Base-by-base conservation (phyloP, 805 yeast genomes). In the Wickerhamiella slavikovae region DNA sequence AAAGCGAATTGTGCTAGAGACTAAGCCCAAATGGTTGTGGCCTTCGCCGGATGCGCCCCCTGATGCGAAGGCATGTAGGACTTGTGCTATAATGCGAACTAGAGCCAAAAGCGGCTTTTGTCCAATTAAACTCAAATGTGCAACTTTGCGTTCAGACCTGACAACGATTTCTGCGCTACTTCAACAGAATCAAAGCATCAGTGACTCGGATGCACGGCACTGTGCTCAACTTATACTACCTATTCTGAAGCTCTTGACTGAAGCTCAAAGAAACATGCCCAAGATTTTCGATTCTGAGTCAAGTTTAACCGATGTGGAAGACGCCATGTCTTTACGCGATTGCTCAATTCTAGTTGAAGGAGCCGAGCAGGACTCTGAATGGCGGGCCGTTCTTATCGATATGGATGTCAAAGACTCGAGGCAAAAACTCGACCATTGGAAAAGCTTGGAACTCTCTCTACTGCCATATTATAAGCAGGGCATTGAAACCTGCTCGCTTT, bases 11-110 rank as follows among this genome's bases (percentile, higher is more conserved):
- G 49, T 56, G 2, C 42, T 64, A 10, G 72, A 69, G 37, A 52
- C 68, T 38, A 69, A 69, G 42, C 77, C 77, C 1, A 69, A 69
- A 44, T 69, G 76, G 76, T 51, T 70, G 10, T 43, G 52, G 19
- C 64, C 57, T 37, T 60, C 66, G 22, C 54, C 51, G 11, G 42
- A 43, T 22, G 57, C 59, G 2, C 57, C 66, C 3, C 36, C 2
- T 2, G 33, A 33, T 17, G 44, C 58, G 15, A 17, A 45, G 27
- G 54, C 58, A 16, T 69, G 77, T 39, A 48, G 77, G 5, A 69
- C 72, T 3, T 69, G 77, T 40, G 71, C 71, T 33, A 49, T 66
- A 24, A 35, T 47, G 27, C 52, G 58, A 19, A 47, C 47, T 22
- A 42, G 45, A 10, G 29, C 38, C 4, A 40, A 55, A 5, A 55